Evolutionary conservation across 305 asterid species (phyloP), one percentile per base, ranked within the genome.

Genomic region (Fraxinus floribunda): DNA sequence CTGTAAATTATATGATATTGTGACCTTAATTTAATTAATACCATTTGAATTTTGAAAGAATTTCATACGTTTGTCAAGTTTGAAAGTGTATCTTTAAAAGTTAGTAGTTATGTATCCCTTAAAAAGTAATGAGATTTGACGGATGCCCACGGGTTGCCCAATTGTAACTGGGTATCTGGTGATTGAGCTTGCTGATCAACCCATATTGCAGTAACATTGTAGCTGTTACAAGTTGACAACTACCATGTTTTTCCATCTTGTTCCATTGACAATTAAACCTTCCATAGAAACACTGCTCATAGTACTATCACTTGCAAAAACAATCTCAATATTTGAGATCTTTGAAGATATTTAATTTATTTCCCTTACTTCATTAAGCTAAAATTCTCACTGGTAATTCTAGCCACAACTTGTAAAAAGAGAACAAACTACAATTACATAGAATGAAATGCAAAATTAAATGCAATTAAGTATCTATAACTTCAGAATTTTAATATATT

Each of bases 351-450:
- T 60, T 60, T 20, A 60, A 7, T 18, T 57, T 57, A 57, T 55
- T 55, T 46, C 36, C 34, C 3, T 26, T 22, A 8, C 24, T 20
- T 60, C 70, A 60, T 20, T 7, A 20, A 60, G 15, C 70, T 60
- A 60, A 60, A 60, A 60, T 60, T 60, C 20, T 60, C 30, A 18
- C 32, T 60, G 30, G 70, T 60, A 60, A 20, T 60, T 60, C 70
- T 20, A 18, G 29, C 0, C 9, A 79, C 82, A 79, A 55, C 85
- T 79, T 52, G 62, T 3, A 20, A 78, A 55, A 44, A 41, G 75
- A 76, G 26, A 75, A 79, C 77, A 79, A 73, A 7, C 24, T 29
- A 66, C 29, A 55, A 57, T 62, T 1, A 26, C 36, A 9, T 29
- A 66, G 7, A 64, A 20, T 22, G 34, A 24, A 64, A 64, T 64